Percentiles rank a stretch among this genome's conserved stretches.
Evolutionary conservation across 1,284 basidiomycete genomes (phyloP).

Genomic region (Heliocybe sulcata): DNA sequence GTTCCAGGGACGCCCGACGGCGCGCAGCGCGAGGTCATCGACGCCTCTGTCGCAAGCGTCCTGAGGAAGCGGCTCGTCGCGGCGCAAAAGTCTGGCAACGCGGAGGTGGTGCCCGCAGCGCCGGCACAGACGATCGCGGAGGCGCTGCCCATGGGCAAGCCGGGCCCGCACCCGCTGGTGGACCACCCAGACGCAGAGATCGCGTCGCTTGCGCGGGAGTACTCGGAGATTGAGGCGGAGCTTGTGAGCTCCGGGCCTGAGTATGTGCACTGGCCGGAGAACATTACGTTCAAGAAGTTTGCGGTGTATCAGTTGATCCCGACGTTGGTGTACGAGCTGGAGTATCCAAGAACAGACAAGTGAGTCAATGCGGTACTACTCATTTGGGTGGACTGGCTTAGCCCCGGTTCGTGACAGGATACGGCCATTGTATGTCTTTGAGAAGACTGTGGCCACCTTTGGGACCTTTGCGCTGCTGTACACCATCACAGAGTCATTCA

Average conservation of each 20-base stretch:
- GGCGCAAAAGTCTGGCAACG: constrained; percentile 11
- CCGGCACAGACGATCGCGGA: not conserved
- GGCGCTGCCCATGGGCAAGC: not conserved
- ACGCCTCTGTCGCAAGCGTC: constrained; percentile 40
- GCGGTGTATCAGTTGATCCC: constrained; percentile 87
- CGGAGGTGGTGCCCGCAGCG: constrained; percentile 1
- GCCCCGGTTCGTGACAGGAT: constrained; percentile 45
- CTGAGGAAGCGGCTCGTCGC: constrained; percentile 47
- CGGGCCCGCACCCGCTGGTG: constrained; percentile 49
- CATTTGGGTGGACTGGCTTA: not conserved
- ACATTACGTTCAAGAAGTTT: constrained; percentile 83
- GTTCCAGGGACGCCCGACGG: constrained; percentile 31
- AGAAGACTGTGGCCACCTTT: constrained; percentile 93
- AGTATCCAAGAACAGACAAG: constrained; percentile 88
- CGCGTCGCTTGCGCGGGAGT: constrained; percentile 67
- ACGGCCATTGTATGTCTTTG: constrained; percentile 86
- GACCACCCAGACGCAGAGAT: constrained; percentile 71
- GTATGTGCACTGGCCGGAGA: constrained; percentile 77
- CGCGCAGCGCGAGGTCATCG: constrained; percentile 30
- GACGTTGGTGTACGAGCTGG: constrained; percentile 92
- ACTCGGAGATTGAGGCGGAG: constrained; percentile 74
- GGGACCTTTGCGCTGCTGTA: constrained; percentile 93
- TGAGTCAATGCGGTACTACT: constrained; percentile 24
- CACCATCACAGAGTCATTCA: constrained; percentile 90
- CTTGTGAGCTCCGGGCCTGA: constrained; percentile 65